Evolutionary conservation across 129 eudicot species (phyloP).

Genomic region (Scalesia atractyloides): DNA sequence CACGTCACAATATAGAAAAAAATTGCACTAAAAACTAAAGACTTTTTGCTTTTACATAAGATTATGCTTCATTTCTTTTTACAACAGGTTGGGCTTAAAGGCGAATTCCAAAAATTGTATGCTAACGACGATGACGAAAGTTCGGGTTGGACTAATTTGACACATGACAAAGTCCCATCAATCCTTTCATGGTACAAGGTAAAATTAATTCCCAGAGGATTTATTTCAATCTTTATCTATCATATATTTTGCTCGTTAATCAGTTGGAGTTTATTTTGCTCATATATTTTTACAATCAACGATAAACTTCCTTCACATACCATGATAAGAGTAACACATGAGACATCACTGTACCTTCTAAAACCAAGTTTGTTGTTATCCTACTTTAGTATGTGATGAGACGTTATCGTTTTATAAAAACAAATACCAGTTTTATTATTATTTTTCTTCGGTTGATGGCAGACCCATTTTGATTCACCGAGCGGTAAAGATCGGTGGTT

Average conservation of each 20-base stretch:
- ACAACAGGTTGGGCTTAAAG: slow-evolving; percentile 80
- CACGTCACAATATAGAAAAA: slow-evolving; percentile 11
- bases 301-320: not conserved
- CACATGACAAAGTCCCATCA: slow-evolving; percentile 49
- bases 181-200: slow-evolving; percentile 96
- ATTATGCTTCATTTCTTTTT: slow-evolving; percentile 16
- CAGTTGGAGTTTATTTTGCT: not conserved
- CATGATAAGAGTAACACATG: not conserved
- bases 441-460: slow-evolving; percentile 24
- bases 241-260: not conserved
- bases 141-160: slow-evolving; percentile 59
- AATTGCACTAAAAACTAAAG: not conserved
- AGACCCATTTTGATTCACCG: slow-evolving; percentile 84
- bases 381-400: not conserved
- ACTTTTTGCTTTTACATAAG: not conserved
- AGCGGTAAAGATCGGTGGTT: slow-evolving; percentile 69
- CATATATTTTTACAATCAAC: not conserved
- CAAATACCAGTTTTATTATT: not conserved
- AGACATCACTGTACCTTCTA: not conserved
- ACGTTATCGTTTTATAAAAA: not conserved
- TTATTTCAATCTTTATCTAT: not conserved
- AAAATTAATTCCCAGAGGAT: not conserved
- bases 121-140: slow-evolving; percentile 37
- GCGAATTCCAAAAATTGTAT: slow-evolving; percentile 62
- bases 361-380: not conserved